These are phyloP conservation scores for Fusarium verticillioides DNA, from an alignment of 2,329 filamentous ascomycete species.

Conservation along the genomic window DNA sequence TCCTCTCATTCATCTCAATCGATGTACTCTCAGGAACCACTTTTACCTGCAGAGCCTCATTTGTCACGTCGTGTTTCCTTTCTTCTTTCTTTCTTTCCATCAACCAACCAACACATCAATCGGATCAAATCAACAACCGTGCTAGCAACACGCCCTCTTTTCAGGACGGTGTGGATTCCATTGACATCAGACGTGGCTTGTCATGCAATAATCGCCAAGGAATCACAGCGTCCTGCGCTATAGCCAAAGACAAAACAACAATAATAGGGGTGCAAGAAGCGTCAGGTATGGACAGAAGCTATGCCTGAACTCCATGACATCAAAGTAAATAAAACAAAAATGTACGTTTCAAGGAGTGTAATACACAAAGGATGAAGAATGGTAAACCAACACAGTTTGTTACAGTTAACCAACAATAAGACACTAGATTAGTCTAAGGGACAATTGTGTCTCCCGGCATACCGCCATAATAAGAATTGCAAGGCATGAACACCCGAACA, in stretches of 20 bases:
- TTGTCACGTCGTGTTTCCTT: conserved; percentile 12
- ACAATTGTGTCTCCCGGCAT: conserved; percentile 19
- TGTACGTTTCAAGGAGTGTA: conserved; percentile 3
- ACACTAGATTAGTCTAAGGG: conserved; percentile 22
- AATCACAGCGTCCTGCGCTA: conserved; percentile 7
- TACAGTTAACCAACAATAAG: conserved; percentile 11
- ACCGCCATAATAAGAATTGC: conserved; percentile 8
- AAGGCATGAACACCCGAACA: conserved; percentile 8
- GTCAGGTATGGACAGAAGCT: not conserved
- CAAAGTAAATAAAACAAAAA: not conserved
- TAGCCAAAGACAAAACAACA: not conserved
- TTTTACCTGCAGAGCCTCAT: conserved; percentile 7
- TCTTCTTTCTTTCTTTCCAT: conserved; percentile 3
- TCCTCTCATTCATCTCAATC: conserved; percentile 6
- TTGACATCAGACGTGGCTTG: not conserved
- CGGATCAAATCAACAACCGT: not conserved
- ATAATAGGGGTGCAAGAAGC: not conserved
- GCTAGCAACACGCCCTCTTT: not conserved
- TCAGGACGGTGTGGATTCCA: not conserved
- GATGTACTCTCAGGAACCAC: not conserved
- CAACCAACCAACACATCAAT: not conserved
- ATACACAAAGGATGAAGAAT: not conserved
- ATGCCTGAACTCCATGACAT: conserved; percentile 18
- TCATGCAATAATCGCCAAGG: not conserved
- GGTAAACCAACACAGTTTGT: conserved; percentile 9